Evolutionary conservation across 805 yeast genomes (phyloP).

Genomic region (Ogataea populi-albae): DNA sequence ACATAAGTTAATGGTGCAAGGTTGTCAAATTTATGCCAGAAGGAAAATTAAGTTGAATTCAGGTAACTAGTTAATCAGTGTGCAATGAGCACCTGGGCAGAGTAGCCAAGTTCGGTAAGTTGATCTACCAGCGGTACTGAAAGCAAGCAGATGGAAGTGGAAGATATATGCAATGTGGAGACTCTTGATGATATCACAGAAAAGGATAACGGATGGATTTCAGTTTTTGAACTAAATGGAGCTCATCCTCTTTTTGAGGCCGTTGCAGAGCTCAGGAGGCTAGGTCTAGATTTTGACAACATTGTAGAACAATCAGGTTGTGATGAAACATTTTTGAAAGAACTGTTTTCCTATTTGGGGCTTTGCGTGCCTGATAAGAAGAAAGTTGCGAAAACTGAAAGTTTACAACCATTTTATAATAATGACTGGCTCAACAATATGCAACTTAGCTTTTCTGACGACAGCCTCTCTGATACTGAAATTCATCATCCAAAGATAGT

Average conservation of each 20-base stretch:
- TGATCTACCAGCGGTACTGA: too few species aligned
- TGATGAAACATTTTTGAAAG: slow-evolving; percentile 15
- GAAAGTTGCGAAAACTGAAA: background rate
- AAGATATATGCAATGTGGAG: too few species aligned
- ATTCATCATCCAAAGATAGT: too few species aligned
- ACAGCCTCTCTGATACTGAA: slow-evolving; percentile 36
- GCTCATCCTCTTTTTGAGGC: slow-evolving; percentile 24
- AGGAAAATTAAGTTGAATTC: too few species aligned
- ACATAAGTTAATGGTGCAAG: too few species aligned
- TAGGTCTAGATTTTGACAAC: slow-evolving; percentile 20
- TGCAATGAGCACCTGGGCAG: too few species aligned
- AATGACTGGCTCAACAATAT: slow-evolving; percentile 17
- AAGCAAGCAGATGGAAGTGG: too few species aligned
- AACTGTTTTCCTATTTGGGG: slow-evolving; percentile 10
- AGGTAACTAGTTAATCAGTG: too few species aligned
- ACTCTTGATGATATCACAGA: too few species aligned
- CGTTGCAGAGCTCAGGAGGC: slow-evolving; percentile 20
- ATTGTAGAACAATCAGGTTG: slow-evolving; percentile 18
- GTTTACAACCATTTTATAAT: slow-evolving; percentile 16
- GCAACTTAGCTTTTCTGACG: slow-evolving; percentile 35
- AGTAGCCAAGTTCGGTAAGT: too few species aligned
- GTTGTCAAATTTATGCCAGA: too few species aligned
- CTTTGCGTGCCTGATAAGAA: slow-evolving; percentile 3
- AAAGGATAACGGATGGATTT: too few species aligned
- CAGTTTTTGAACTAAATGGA: slow-evolving; percentile 7